Conservation (phyloP, 805 yeast genomes). For the Candida berthetii region DNA sequence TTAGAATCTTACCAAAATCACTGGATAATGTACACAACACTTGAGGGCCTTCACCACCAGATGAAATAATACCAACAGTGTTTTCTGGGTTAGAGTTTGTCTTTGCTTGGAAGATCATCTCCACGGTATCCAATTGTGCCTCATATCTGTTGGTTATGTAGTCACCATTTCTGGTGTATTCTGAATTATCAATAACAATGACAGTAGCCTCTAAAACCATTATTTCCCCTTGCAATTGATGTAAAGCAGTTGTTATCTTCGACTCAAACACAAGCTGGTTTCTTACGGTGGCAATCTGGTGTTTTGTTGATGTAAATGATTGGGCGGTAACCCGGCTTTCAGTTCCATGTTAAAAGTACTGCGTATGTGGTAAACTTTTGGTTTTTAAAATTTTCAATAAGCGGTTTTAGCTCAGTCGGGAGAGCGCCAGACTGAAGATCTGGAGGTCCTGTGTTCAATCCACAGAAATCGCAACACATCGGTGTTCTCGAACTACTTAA, state of each 20-base stretch:
- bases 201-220: conserved; percentile 97
- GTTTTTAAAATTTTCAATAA: too few species aligned
- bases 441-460: conserved; percentile 75
- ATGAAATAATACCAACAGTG: conserved; percentile 85
- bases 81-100: conserved; percentile 88
- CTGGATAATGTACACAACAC: conserved; percentile 86
- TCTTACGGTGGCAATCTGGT: too few species aligned
- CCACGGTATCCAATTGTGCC: conserved; percentile 89
- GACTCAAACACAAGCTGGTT: too few species aligned
- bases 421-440: conserved; percentile 26
- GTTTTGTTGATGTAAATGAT: too few species aligned
- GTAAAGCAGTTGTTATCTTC: background rate
- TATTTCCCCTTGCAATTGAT: background rate
- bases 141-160: conserved; percentile 82
- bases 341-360: too few species aligned
- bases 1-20: conserved; percentile 78
- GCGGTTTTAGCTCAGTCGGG: conserved; percentile 7
- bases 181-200: conserved; percentile 93
- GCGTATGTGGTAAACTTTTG: too few species aligned
- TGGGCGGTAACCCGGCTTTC: too few species aligned
- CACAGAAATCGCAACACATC: conserved; percentile 52
- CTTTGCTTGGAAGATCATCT: conserved; percentile 79
- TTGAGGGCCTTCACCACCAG: conserved; percentile 80
- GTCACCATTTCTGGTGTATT: conserved; percentile 94
- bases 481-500: too few species aligned